phyloP scores from a whole-genome alignment of 768 basidiomycete species.

The Pilatotrama ljubarskyi region DNA sequence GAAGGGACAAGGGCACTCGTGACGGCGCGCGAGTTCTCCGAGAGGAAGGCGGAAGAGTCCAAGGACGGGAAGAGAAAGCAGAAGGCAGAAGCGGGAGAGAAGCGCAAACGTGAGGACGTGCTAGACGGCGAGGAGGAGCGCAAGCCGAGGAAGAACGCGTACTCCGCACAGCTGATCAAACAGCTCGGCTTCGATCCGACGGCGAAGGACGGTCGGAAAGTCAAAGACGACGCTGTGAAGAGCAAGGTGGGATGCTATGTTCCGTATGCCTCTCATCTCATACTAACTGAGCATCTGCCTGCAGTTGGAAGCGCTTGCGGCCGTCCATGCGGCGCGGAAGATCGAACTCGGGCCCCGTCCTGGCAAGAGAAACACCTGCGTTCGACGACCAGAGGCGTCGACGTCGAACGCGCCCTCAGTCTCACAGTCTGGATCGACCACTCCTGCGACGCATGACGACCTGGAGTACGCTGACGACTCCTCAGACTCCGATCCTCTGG shows the following conservation, averaged over 20 bases:
- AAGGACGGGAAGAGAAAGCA: slow-evolving; percentile 23
- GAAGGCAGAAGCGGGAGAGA: slow-evolving; percentile 22
- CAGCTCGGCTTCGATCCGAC: slow-evolving; percentile 81
- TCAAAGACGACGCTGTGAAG: slow-evolving; percentile 41
- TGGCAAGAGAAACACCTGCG: slow-evolving; percentile 47
- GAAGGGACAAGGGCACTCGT: slow-evolving; percentile 67
- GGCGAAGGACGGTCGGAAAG: slow-evolving; percentile 48
- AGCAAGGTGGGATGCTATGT: slow-evolving; percentile 52
- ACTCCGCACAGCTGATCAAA: slow-evolving; percentile 67
- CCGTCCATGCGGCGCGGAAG: slow-evolving; percentile 50
- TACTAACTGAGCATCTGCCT: background rate
- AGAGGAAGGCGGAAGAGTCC: slow-evolving; percentile 28
- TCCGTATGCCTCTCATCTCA: background rate
- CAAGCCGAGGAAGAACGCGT: slow-evolving; percentile 45
- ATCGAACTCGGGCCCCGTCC: slow-evolving; percentile 64
- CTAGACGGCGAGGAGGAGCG: slow-evolving; percentile 23
- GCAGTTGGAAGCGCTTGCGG: slow-evolving; percentile 59
- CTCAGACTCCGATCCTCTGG: slow-evolving; percentile 11
- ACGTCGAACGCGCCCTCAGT: slow-evolving; percentile 33
- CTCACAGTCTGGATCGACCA: slow-evolving; percentile 3
- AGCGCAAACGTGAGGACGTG: slow-evolving; percentile 9
- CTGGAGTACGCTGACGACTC: slow-evolving; percentile 1
- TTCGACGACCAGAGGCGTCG: slow-evolving; percentile 58
- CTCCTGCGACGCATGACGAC: slow-evolving; percentile 9
- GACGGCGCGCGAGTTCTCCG: slow-evolving; percentile 53